Percentiles rank a stretch among this genome's conserved stretches.
These are phyloP conservation scores for Barnettozyma pratensis DNA, from an alignment of 805 yeast genomes.

Conservation along the genomic window DNA sequence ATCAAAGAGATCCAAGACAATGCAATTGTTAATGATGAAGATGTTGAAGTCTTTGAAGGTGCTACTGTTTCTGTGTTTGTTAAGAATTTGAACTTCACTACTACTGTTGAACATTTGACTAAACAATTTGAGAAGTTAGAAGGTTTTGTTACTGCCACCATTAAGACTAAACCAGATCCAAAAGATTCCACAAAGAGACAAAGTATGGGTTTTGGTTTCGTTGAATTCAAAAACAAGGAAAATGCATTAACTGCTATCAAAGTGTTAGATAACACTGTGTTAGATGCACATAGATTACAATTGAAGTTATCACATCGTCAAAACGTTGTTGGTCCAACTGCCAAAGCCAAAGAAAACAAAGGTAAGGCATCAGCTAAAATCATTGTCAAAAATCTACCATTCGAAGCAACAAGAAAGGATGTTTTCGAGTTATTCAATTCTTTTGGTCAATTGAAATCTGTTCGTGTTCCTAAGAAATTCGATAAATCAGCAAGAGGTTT, in stretches of 20 bases:
- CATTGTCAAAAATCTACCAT: constrained; percentile 94
- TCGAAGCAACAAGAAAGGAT: constrained; percentile 91
- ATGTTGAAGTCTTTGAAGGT: constrained; percentile 45
- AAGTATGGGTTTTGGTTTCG: constrained; percentile 98
- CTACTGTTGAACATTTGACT: constrained; percentile 53
- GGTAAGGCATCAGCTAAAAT: constrained; percentile 58
- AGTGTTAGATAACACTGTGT: constrained; percentile 65
- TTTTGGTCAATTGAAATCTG: constrained; percentile 91
- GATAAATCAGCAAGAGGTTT: constrained; percentile 95
- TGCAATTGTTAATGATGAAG: constrained; percentile 26
- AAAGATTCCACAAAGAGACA: constrained; percentile 58
- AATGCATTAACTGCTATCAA: constrained; percentile 75
- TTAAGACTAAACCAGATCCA: constrained; percentile 86
- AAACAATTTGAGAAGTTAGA: constrained; percentile 61
- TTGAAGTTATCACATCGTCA: constrained; percentile 83
- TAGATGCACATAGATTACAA: constrained; percentile 89
- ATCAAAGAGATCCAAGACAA: constrained; percentile 20
- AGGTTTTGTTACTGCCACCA: constrained; percentile 79
- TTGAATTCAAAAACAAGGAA: constrained; percentile 74
- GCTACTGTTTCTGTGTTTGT: constrained; percentile 86
- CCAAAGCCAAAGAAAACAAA: constrained; percentile 16
- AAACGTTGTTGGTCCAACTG: constrained; percentile 32
- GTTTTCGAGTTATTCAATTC: constrained; percentile 90
- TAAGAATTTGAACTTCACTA: constrained; percentile 85
- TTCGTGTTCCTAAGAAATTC: constrained; percentile 93